Conservation (phyloP, 768 basidiomycete species). For the Phanerodontia chrysosporium region DNA sequence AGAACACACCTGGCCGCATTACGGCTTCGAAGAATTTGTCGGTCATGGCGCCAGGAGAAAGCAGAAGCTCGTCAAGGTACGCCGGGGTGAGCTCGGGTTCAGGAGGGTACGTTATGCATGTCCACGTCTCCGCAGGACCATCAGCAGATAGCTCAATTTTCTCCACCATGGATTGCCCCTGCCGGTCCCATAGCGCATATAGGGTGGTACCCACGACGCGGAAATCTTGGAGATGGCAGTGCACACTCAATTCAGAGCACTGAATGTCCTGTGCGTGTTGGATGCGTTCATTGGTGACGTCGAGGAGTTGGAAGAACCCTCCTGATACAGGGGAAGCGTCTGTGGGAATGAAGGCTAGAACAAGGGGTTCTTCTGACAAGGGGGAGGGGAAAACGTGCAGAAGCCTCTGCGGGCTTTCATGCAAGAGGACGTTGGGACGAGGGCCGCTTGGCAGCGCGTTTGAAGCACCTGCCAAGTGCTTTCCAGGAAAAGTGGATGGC, state of each 20-base stretch:
- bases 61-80: constrained; percentile 82
- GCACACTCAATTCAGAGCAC: constrained; percentile 54
- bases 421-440: constrained; percentile 47
- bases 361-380: constrained; percentile 32
- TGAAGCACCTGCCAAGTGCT: constrained; percentile 29
- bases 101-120: constrained; percentile 45
- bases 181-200: constrained; percentile 76
- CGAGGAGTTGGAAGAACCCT: constrained; percentile 74
- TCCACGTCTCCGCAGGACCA: constrained; percentile 42
- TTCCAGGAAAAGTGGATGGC: constrained; percentile 30
- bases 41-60: constrained; percentile 64
- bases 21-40: constrained; percentile 80
- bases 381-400: constrained; percentile 56
- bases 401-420: constrained; percentile 57
- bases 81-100: constrained; percentile 77
- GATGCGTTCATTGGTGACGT: constrained; percentile 53
- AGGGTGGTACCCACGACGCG: constrained; percentile 46
- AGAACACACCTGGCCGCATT: constrained; percentile 87
- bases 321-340: constrained; percentile 60
- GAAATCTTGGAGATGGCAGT: constrained; percentile 79
- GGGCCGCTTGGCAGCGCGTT: constrained; percentile 26
- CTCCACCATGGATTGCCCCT: constrained; percentile 71
- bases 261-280: constrained; percentile 55
- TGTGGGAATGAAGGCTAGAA: constrained; percentile 72
- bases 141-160: constrained; percentile 27